Conservation (phyloP, 306 rosid genomes). For the Hippophae gyantsensis region DNA sequence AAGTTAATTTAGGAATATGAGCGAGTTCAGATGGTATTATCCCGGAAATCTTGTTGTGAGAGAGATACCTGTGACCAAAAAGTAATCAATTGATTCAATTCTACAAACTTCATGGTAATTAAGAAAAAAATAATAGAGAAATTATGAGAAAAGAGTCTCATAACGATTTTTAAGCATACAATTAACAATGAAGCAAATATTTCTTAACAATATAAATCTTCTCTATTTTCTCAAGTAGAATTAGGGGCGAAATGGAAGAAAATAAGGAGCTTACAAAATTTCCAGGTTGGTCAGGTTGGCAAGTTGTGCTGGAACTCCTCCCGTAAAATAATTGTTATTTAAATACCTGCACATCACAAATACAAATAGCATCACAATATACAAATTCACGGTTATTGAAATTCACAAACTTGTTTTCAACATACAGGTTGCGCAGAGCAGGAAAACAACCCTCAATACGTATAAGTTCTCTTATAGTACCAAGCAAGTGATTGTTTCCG, state of each 20-base stretch:
- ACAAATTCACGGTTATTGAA: background rate
- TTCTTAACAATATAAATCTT: background rate
- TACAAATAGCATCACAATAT: constrained; percentile 5
- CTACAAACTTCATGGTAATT: background rate
- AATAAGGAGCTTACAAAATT: constrained; percentile 57
- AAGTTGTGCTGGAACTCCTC: constrained; percentile 92
- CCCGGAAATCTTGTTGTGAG: constrained; percentile 93
- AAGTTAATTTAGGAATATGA: constrained; percentile 71
- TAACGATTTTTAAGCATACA: background rate
- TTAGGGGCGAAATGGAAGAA: constrained; percentile 3
- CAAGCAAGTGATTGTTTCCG: constrained; percentile 96
- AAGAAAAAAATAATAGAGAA: background rate
- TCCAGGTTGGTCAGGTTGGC: constrained; percentile 88
- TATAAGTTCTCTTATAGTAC: constrained; percentile 92
- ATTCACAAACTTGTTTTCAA: constrained; percentile 15
- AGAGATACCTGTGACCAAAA: constrained; percentile 62
- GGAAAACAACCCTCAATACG: constrained; percentile 96
- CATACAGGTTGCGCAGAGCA: constrained; percentile 86
- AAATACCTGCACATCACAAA: constrained; percentile 50
- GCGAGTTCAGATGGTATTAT: constrained; percentile 73
- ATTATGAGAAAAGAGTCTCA: background rate
- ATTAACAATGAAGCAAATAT: background rate
- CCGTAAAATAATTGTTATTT: constrained; percentile 85
- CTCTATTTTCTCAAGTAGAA: background rate
- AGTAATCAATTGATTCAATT: constrained; percentile 15